Evolutionary conservation across 495 filamentous ascomycete genomes (phyloP), one percentile per base, ranked within the genome.

Genomic region (Penicillium salamii): DNA sequence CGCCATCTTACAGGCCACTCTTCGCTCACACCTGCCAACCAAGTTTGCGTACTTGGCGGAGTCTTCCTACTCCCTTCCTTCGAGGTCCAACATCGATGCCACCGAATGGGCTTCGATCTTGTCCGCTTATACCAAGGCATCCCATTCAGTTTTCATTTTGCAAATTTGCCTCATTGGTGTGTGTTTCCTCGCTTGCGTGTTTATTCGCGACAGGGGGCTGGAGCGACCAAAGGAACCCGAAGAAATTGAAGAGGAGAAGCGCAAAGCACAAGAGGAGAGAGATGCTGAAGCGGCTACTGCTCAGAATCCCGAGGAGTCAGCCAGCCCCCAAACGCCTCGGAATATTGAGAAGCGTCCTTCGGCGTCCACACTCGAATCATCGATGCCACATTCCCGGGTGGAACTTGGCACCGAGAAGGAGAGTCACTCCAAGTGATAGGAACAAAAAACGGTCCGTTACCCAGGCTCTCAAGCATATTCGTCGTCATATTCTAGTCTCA

Each of bases 141-240:
- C 75, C 5, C 69, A 71, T 23, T 63, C 68, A 0, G 78, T 83
- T 4, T 85, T 83, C 42, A 72, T 77, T 17, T 51, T 80, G 6
- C 75, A 77, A 53, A 72, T 80, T 13, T 80, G 80, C 15, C 34
- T 85, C 4, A 77, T 83, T 15, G 81, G 73, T 0, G 51, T 75
- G 1, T 78, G 75, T 59, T 69, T 85, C 37, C 38, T 80, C 15
- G 65, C 72, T 7, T 81, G 77, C 53, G 3, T 76, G 0, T 70
- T 81, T 18, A 69, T 84, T 15, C 74, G 75, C 42, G 81, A 84
- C 50, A 70, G 64, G 38, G 80, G 80, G 4, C 50, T 84, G 47
- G 66, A 74, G 57, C 62, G 78, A 48, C 67, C 65, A 0, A 79
- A 81, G 50, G 77, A 79, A 36, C 55, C 65, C 0, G 62, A 61